Evolutionary conservation across 2,329 filamentous ascomycete species (phyloP), one percentile per base, ranked within the genome.

Genomic region (Pestalotiopsis sp.): DNA sequence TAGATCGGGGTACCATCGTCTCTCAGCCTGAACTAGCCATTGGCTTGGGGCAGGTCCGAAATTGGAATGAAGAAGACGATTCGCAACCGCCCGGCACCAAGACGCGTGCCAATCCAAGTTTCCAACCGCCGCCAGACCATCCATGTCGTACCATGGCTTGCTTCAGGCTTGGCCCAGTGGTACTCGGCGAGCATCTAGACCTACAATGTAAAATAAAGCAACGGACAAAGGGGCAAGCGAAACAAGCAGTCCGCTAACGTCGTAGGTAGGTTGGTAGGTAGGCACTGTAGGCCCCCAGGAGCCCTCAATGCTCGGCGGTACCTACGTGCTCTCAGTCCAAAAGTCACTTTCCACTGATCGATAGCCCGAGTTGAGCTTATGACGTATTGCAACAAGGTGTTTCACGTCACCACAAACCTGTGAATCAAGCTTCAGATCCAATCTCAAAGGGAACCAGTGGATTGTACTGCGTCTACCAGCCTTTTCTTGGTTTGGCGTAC

Each of bases 371-470:
- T 52, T 52, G 45, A 52, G 45, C 45, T 65, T 65, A 69, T 69
- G 68, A 69, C 68, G 68, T 69, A 69, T 27, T 45, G 38, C 60
- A 60, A 59, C 60, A 38, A 45, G 49, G 52, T 67, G 64, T 69
- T 67, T 67, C 68, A 69, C 68, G 68, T 69, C 68, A 69, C 65
- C 65, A 69, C 59, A 36, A 52, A 39, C 57, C 52, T 31, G 52
- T 41, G 57, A 66, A 66, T 62, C 67, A 69, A 69, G 56, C 61
- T 66, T 69, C 27, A 41, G 56, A 59, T 60, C 23, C 31, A 23
- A 61, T n/a, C 25, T 25, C 14, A 27, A n/a, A 57, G 20, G 45
- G 58, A 57, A 45, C 45, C 64, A 66, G 59, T 39, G 27, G 17
- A 62, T 62, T 39, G 59, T 39, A 61, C 57, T 27, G 38, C 25